Evolutionary conservation across 352 stramenopile species (phyloP), one percentile per base, ranked within the genome.

Genomic region (Elongisporangium anandrum): DNA sequence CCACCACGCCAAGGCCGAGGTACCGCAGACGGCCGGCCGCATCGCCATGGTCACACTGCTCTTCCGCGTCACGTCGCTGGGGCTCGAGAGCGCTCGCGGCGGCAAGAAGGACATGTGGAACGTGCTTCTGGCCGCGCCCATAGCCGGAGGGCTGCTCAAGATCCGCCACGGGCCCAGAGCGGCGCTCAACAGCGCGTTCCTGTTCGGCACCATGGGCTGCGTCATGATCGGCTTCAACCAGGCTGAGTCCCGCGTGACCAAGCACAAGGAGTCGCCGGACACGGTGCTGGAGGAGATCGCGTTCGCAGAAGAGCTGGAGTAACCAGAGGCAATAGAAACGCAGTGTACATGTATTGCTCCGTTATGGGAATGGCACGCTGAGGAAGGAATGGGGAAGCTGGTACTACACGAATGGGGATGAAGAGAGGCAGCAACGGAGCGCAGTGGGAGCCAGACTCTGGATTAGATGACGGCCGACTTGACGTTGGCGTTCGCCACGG

Each of bases 231-330:
- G 65, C 1, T 77, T 77, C 47, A 73, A 67, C 55, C 58, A 65
- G 29, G 56, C 54, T 3, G 61, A 77, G 21, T 34, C 54, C n/a
- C 66, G 74, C 19, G 56, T 88, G 4, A 50, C 53, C 29, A 66
- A 67, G 23, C 57, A 77, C 26, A 61, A 67, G 16, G 64, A 50
- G 52, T 64, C 58, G 10, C 65, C 66, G 0, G 64, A 73, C 24
- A 70, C 77, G 17, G 59, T 77, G 5, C 73, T 79, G 17, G 68
- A 81, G 49, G 70, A 81, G 57, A 71, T 79, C 54, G 72, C 72
- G 29, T 81, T 79, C 39, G 69, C 64, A 0, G 67, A 78, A 60
- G 72, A 81, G 34, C 56, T 79, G 12, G 66, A 80, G 39, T 41
- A 55, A 21, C 34, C 8, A 45, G 34, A 45, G 34, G 10, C 17